These are phyloP conservation scores for Sarocladium kiliense DNA, from an alignment of 2,329 filamentous ascomycete genomes.

Conservation along the genomic window DNA sequence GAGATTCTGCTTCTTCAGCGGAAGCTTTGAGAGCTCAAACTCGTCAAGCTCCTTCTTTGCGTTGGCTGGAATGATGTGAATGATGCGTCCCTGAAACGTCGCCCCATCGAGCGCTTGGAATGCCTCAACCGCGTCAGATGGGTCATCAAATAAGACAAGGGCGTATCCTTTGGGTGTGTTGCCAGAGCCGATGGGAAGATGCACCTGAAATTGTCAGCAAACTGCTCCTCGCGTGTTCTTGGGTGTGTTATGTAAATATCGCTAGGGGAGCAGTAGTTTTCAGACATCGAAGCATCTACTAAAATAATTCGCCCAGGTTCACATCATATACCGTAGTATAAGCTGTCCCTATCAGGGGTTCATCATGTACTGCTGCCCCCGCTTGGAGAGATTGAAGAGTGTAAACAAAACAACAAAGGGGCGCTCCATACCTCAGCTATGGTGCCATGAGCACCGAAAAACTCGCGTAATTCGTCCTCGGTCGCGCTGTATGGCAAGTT, in stretches of 20 bases:
- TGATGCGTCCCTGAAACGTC: constrained; percentile 84
- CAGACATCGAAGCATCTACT: constrained; percentile 99
- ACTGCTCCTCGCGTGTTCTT: constrained; percentile 17
- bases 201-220: constrained; percentile 55
- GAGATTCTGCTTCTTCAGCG: constrained; percentile 89
- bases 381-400: not conserved
- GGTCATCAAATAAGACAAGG: constrained; percentile 72
- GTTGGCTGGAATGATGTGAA: constrained; percentile 83
- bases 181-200: constrained; percentile 70
- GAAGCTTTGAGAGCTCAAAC: constrained; percentile 82
- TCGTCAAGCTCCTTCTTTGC: constrained; percentile 86
- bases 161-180: constrained; percentile 85
- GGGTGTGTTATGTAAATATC: constrained; percentile 22
- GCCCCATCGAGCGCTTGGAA: constrained; percentile 76
- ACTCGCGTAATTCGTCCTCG: constrained; percentile 67
- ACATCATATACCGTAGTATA: constrained; percentile 91
- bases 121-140: constrained; percentile 70
- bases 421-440: constrained; percentile 76
- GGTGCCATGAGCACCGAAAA: constrained; percentile 68
- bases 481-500: constrained; percentile 80
- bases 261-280: constrained; percentile 31
- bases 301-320: constrained; percentile 93
- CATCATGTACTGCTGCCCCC: constrained; percentile 63
- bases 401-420: constrained; percentile 13
- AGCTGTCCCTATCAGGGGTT: constrained; percentile 99